Base-by-base conservation (phyloP, 768 basidiomycete species). In the Termitomyces sp. region DNA sequence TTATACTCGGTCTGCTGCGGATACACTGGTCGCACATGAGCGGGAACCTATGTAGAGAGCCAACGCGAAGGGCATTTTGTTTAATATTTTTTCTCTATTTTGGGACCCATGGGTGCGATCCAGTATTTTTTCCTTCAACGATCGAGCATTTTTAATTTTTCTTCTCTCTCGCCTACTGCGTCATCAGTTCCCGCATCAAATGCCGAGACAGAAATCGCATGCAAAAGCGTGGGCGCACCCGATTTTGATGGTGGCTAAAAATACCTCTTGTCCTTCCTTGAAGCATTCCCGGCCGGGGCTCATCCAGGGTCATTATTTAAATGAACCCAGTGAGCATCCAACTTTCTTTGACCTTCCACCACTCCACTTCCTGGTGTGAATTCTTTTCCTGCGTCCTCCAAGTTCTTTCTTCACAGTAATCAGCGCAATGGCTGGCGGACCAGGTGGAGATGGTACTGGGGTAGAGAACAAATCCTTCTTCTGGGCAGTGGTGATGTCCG, bases 401-500 rank as follows among this genome's bases (percentile, higher is more conserved):
- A 20, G 35, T 28, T 42, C 40, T 35, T 54, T n/a, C 35, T 36
- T 33, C 53, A 57, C 49, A 59, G 43, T 46, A 33, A 48, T 48
- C 44, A 22, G 26, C 22, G 48, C 33, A 62, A 66, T 66, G 65
- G 65, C 50, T 54, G 61, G 74, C 24, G 74, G 74, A 64, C 70
- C 74, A 64, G 70, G 68, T 63, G 72, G 72, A 58, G 58, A 65
- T 18, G 69, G 70, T 47, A 63, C 57, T 28, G 74, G 74, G 16
- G 61, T 75, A 2, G 61, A 64, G 9, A 64, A 68, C 22, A 56
- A 63, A 16, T 72, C 70, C 9, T 30, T 72, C 22, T 64, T 68
- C 51, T 75, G 74, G 74, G 63, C 72, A 2, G 62, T 74, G 8
- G 54, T 75, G 18, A 72, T 75, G 72, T 73, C 72, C 30, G 74